Percentiles rank a stretch among this genome's conserved stretches.
Evolutionary conservation across 345 rosid species (phyloP).

Genomic region (Salix viminalis): DNA sequence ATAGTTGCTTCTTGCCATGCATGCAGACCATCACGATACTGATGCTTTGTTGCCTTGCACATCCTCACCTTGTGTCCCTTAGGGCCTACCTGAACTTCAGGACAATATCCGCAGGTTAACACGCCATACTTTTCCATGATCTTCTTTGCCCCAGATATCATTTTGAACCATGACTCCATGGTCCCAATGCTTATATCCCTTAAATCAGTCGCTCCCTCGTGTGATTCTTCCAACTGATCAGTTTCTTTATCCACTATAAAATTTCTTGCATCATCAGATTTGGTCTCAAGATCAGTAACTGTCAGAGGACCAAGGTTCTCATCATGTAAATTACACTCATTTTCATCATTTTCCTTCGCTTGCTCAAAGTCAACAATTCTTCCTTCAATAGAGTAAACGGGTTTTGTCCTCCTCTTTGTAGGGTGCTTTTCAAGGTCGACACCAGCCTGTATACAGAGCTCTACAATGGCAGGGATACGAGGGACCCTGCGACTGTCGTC

Average conservation of each 20-base stretch:
- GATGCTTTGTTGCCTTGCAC: conserved; percentile 83
- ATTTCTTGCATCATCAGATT: conserved; percentile 10
- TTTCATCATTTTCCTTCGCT: conserved; percentile 16
- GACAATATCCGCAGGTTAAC: conserved; percentile 77
- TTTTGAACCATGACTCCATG: conserved; percentile 60
- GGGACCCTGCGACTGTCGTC: conserved; percentile 50
- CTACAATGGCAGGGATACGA: conserved; percentile 64
- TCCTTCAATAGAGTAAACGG: conserved; percentile 84
- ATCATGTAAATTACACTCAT: background rate
- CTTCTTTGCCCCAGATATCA: conserved; percentile 57
- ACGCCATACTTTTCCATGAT: conserved; percentile 63
- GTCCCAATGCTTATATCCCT: conserved; percentile 46
- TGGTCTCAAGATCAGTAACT: conserved; percentile 5
- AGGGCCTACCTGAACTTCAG: conserved; percentile 89
- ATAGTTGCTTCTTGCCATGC: conserved; percentile 88
- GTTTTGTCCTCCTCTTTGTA: conserved; percentile 63
- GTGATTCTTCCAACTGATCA: background rate
- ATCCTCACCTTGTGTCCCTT: conserved; percentile 84
- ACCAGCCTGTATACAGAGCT: conserved; percentile 84
- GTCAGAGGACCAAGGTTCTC: background rate
- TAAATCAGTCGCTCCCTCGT: conserved; percentile 22
- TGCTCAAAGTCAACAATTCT: conserved; percentile 79
- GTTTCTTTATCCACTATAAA: conserved; percentile 3
- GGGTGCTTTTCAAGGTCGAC: conserved; percentile 62
- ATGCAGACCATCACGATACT: conserved; percentile 71